phyloP scores from a whole-genome alignment of 2,329 filamentous ascomycete genomes.

The Thelonectria blattea region DNA sequence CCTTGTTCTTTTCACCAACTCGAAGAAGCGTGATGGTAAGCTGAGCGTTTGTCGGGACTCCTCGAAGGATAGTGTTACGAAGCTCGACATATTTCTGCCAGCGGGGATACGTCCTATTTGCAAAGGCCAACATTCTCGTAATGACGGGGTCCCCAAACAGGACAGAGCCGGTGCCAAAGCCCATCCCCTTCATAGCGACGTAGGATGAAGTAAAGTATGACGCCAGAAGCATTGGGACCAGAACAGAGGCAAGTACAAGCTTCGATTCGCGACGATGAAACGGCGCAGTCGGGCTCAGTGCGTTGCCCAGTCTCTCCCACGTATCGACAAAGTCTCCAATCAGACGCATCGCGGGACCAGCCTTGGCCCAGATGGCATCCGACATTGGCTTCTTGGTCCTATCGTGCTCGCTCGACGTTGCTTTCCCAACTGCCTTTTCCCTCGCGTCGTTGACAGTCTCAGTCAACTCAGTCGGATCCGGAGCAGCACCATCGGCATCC shows the following conservation, averaged over 20 bases:
- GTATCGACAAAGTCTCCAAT: conserved; percentile 56
- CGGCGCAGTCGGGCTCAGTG: conserved; percentile 67
- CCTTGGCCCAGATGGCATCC: conserved; percentile 77
- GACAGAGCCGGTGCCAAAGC: conserved; percentile 71
- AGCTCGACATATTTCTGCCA: conserved; percentile 80
- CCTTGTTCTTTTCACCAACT: conserved; percentile 80
- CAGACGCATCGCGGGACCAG: conserved; percentile 72
- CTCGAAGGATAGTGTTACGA: conserved; percentile 66
- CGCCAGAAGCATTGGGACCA: conserved; percentile 58
- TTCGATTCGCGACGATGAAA: conserved; percentile 62
- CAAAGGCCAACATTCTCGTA: conserved; percentile 59
- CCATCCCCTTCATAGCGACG: conserved; percentile 67
- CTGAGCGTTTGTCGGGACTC: conserved; percentile 86
- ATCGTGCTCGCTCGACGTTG: conserved; percentile 57
- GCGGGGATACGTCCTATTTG: conserved; percentile 68
- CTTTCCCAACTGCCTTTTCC: conserved; percentile 53
- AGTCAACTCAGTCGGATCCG: conserved; percentile 53
- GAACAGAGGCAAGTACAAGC: conserved; percentile 58
- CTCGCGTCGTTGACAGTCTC: conserved; percentile 48
- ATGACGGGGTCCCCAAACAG: conserved; percentile 85
- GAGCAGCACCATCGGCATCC: conserved; percentile 57
- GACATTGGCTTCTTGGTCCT: conserved; percentile 82
- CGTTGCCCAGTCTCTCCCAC: conserved; percentile 59
- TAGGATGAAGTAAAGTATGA: conserved; percentile 64
- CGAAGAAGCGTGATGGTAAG: conserved; percentile 81